Conservation (phyloP, 495 filamentous ascomycete genomes). For the Aspergillus panamensis region DNA sequence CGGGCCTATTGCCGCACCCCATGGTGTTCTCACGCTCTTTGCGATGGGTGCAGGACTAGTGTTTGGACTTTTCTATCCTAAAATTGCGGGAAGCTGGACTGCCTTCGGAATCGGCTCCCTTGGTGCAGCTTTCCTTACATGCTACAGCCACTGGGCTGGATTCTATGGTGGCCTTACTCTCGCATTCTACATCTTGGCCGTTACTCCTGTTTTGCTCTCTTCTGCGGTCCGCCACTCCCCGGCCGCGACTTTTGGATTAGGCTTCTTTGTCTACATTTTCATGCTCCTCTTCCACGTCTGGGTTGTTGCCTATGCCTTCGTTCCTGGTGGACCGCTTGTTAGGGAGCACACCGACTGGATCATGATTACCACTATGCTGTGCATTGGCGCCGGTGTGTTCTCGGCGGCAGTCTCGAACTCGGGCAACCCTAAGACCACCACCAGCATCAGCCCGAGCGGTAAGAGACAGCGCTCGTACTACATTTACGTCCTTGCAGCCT, state of each 20-base stretch:
- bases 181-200: constrained; percentile 78
- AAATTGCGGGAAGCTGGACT: constrained; percentile 72
- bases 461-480: constrained; percentile 63
- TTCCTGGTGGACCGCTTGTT: constrained; percentile 91
- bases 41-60: constrained; percentile 84
- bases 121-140: constrained; percentile 77
- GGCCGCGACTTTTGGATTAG: constrained; percentile 76
- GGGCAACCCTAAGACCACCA: constrained; percentile 44
- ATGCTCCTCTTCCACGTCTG: constrained; percentile 93
- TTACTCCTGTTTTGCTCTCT: constrained; percentile 69
- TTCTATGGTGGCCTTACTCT: constrained; percentile 80
- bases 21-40: constrained; percentile 79
- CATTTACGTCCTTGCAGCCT: constrained; percentile 63
- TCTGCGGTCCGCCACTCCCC: constrained; percentile 72
- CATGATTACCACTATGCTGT: constrained; percentile 79
- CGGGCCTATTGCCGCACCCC: constrained; percentile 83
- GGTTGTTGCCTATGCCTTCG: constrained; percentile 98
- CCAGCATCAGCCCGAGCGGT: constrained; percentile 51
- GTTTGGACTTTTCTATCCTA: constrained; percentile 68
- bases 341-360: constrained; percentile 96
- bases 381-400: constrained; percentile 83
- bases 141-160: constrained; percentile 79
- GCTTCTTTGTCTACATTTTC: constrained; percentile 86
- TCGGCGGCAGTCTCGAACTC: constrained; percentile 58
- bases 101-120: constrained; percentile 72